Evolutionary conservation across 805 yeast species (phyloP), one percentile per base, ranked within the genome.

Genomic region (Yarrowia sp.): DNA sequence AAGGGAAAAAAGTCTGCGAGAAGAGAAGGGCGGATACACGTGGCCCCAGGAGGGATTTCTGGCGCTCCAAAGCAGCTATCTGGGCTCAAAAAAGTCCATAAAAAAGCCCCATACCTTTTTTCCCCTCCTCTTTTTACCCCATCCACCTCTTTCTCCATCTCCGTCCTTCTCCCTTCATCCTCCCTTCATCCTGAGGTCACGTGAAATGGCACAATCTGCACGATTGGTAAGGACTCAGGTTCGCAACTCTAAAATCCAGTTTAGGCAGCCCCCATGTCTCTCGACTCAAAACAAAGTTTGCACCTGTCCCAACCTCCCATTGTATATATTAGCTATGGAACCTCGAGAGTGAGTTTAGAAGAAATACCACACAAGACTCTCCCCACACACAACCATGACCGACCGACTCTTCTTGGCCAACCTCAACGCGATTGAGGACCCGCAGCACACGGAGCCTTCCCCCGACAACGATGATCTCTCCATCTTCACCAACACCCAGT

Each of bases 401-500:
- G 65, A 59, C 67, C 67, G 56, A 40, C 67, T 48, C 2, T 63
- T 63, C 8, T 14, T 66, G 63, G 69, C 63, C 41, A 67, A 68
- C 69, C 70, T 68, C 50, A 66, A 68, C 69, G 63, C 70, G 45
- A 67, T 66, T 40, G 70, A 67, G 55, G 69, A 56, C n/a, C 55
- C 69, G 8, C 55, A 67, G 42, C 68, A 66, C 53, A 32, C 48
- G 56, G 56, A 48, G 56, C 56, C 67, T 41, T 63, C 67, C 35
- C 40, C 53, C 68, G 56, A 67, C 48, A 72, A 78, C 63, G 83
- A 79, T 58, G 83, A 80, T 70, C 77, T 80, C 69, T 75, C 78
- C 50, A 74, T 81, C 69, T 81, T 81, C 74, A 71, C 82, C 61
- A 80, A 80, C 72, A 81, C 83, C 45, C 78, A 79, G 65, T 81